phyloP scores from a whole-genome alignment of 2,329 filamentous ascomycete species.

The Lachnellula hyalina region DNA sequence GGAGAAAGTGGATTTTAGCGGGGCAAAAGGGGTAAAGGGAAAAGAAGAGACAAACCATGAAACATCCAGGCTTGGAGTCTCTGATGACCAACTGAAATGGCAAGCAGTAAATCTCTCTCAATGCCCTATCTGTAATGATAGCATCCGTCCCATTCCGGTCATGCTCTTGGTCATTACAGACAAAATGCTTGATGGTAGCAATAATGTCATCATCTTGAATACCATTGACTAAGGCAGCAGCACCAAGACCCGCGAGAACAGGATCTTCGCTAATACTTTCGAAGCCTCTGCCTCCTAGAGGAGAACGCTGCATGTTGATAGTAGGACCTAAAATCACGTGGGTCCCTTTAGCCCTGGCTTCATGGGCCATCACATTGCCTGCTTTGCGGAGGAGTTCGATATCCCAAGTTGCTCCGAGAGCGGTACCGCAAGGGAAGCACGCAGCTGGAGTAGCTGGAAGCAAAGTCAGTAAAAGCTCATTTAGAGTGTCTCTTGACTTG shows the following conservation, averaged over 20 bases:
- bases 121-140: constrained; percentile 34
- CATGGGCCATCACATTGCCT: constrained; percentile 60
- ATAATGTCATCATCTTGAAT: constrained; percentile 39
- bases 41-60: constrained; percentile 33
- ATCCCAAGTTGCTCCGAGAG: constrained; percentile 61
- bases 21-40: not conserved
- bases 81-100: constrained; percentile 42
- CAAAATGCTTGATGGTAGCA: constrained; percentile 43
- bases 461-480: not conserved
- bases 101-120: constrained; percentile 40
- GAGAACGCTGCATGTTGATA: constrained; percentile 44
- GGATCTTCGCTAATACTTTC: constrained; percentile 45
- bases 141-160: constrained; percentile 34
- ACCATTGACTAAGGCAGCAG: constrained; percentile 39
- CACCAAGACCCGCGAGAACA: constrained; percentile 40
- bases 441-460: constrained; percentile 28
- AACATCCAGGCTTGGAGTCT: constrained; percentile 37
- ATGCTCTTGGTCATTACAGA: constrained; percentile 40
- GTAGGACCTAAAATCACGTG: constrained; percentile 67
- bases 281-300: constrained; percentile 44
- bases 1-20: not conserved
- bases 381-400: constrained; percentile 55
- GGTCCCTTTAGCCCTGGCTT: constrained; percentile 63
- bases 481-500: not conserved
- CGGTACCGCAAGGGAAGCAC: constrained; percentile 40